Base-by-base conservation (phyloP, 1,139 yeast genomes). In the Kurtzmaniella quercitrusa region DNA sequence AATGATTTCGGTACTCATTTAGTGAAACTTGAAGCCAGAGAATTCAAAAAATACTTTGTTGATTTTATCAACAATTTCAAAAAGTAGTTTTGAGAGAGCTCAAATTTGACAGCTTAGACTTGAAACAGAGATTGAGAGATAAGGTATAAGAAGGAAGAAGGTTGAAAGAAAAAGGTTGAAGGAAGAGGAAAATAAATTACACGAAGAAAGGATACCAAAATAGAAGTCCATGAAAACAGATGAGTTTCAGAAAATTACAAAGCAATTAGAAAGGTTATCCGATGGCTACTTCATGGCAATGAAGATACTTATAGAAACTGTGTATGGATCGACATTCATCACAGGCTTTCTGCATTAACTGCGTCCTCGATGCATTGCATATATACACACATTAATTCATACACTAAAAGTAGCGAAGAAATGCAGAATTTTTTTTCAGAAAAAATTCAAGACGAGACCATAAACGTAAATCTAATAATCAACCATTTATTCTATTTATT, bases 21-120 rank as follows among this genome's bases (percentile, higher is more conserved):
- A 57, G 74, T 80, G 8, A 69, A 74, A 28, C 55, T 67, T 47
- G 82, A 81, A 47, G 70, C 69, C 42, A 79, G 82, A 54, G 75
- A 74, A 38, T 84, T 84, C 61, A 81, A 79, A 55, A 83, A 82
- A 60, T 82, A 78, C 56, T 81, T 82, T 58, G 69, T 78, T 34
- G 65, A 68, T n/a, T 76, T 85, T 55, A 72, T 83, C 42, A 68
- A 67, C 38, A 75, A 74, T 50, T 57, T 71, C 50, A 71, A 68
- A 54, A 62, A 63, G 7, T 33, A 20, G 22, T 19, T n/a, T n/a
- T n/a, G n/a, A n/a, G n/a, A n/a, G n/a, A n/a, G n/a, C n/a, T 36
- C 22, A 48, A 51, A 43, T 7, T 22, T 9, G 12, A 9, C 32
- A 28, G 32, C 15, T 9, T 9, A 5, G 14, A 28, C 12, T 9